These are phyloP conservation scores for Arctium lappa DNA, from an alignment of 129 eudicot genomes.

Conservation along the genomic window DNA sequence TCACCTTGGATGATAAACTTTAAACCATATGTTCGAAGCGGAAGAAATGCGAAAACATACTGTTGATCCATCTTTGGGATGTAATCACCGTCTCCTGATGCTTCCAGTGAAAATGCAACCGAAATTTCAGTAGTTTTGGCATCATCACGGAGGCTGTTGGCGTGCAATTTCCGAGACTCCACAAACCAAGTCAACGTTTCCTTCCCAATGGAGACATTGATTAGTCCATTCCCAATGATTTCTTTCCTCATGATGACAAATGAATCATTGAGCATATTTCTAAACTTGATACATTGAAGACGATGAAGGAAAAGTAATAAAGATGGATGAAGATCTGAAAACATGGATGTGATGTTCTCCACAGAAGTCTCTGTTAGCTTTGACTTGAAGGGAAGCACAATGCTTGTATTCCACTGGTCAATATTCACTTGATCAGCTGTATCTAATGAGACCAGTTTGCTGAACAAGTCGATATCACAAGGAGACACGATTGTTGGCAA, in stretches of 20 bases:
- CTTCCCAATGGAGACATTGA: constrained; percentile 59
- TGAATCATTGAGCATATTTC: constrained; percentile 57
- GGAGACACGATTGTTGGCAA: constrained; percentile 85
- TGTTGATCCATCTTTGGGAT: constrained; percentile 63
- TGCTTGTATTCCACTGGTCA: constrained; percentile 71
- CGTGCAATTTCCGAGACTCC: constrained; percentile 47
- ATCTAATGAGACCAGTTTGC: constrained; percentile 38
- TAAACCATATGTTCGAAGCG: constrained; percentile 82
- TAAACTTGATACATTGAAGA: constrained; percentile 68
- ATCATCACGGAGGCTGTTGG: constrained; percentile 54
- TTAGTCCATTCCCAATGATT: constrained; percentile 59
- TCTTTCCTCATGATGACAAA: constrained; percentile 66
- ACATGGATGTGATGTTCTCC: constrained; percentile 67
- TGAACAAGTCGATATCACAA: constrained; percentile 50
- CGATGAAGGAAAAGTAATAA: constrained; percentile 89
- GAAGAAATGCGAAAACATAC: constrained; percentile 92
- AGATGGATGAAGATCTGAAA: constrained; percentile 92
- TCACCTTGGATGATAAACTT: constrained; percentile 93
- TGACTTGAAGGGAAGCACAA: constrained; percentile 82
- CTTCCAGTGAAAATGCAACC: constrained; percentile 72
- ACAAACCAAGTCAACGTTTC: constrained; percentile 75
- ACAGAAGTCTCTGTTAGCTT: constrained; percentile 38
- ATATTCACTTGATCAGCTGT: constrained; percentile 28
- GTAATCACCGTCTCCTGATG: constrained; percentile 39
- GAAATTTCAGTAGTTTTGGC: constrained; percentile 76